phyloP scores from a whole-genome alignment of 1,284 basidiomycete genomes.

The Sphagnurus paluster region DNA sequence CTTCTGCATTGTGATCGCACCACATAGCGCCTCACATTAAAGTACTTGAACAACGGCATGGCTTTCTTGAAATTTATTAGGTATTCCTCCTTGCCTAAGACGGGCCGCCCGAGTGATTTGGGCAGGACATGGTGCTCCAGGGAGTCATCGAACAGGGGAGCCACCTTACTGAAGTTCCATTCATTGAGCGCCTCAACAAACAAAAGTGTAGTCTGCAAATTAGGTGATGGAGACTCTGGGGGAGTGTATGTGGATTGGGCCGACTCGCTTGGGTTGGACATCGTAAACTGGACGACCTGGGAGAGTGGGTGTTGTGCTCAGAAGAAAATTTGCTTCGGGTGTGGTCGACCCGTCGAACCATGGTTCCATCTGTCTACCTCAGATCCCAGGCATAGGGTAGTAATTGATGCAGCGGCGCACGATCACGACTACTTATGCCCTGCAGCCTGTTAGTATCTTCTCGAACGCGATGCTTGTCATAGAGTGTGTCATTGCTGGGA shows the following conservation, averaged over 20 bases:
- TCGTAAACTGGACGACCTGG: not conserved
- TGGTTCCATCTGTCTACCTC: too few species aligned
- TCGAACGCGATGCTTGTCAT: too few species aligned
- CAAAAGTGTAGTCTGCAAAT: slow-evolving; percentile 30
- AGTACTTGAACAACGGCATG: slow-evolving; percentile 27
- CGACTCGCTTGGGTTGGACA: slow-evolving; percentile 25
- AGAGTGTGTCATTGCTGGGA: too few species aligned
- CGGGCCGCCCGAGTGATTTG: slow-evolving; percentile 31
- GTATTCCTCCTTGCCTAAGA: slow-evolving; percentile 37
- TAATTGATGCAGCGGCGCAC: too few species aligned
- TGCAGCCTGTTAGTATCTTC: too few species aligned
- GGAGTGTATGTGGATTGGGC: slow-evolving; percentile 22
- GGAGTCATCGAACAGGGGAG: slow-evolving; percentile 31
- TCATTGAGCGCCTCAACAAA: slow-evolving; percentile 31
- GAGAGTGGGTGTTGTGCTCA: not conserved
- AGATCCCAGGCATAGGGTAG: too few species aligned
- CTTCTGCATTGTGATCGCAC: not conserved
- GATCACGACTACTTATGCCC: too few species aligned
- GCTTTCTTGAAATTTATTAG: slow-evolving; percentile 29
- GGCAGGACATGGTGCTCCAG: slow-evolving; percentile 38
- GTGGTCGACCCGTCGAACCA: too few species aligned
- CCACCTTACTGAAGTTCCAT: slow-evolving; percentile 27
- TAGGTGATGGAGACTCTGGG: slow-evolving; percentile 31
- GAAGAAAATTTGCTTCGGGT: not conserved
- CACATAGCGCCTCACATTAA: slow-evolving; percentile 24